These are phyloP conservation scores for Globisporangium polare DNA, from an alignment of 352 stramenopile genomes.

Conservation along the genomic window DNA sequence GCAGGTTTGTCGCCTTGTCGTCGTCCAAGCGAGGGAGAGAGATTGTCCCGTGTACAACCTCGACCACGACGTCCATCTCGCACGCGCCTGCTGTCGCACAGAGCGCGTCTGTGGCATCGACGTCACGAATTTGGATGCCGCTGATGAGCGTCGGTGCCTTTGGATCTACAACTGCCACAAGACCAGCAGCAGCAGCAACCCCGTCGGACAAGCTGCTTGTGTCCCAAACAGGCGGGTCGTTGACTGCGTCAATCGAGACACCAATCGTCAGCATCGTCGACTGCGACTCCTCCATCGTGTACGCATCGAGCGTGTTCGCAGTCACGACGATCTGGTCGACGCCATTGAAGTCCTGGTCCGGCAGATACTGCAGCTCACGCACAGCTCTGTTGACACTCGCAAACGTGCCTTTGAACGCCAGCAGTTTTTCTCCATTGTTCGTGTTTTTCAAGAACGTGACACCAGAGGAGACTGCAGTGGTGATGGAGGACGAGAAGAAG, in stretches of 20 bases:
- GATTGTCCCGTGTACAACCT: conserved; percentile 35
- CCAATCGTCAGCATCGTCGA: conserved; percentile 20
- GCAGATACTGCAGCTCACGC: conserved; percentile 35
- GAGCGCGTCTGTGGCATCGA: conserved; percentile 24
- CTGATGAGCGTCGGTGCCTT: conserved; percentile 21
- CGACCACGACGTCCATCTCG: conserved; percentile 53
- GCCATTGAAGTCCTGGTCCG: conserved; percentile 36
- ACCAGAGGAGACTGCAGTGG: conserved; percentile 3
- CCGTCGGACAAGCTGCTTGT: conserved; percentile 16
- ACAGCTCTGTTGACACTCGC: conserved; percentile 39
- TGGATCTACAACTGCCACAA: conserved; percentile 1
- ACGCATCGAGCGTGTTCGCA: conserved; percentile 41
- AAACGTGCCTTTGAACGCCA: conserved; percentile 38
- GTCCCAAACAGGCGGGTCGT: conserved; percentile 58
- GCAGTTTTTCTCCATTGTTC: conserved; percentile 1
- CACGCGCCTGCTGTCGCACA: conserved; percentile 21
- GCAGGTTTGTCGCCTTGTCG: not conserved
- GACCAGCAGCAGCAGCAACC: conserved; percentile 18
- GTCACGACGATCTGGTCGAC: conserved; percentile 36
- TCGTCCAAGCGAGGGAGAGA: conserved; percentile 25
- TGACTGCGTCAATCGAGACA: conserved; percentile 44
- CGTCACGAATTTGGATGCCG: conserved; percentile 43
- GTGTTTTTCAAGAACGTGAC: conserved; percentile 24
- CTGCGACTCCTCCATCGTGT: conserved; percentile 31
- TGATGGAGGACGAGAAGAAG: not conserved